Percentiles rank a stretch among this genome's conserved stretches.
Evolutionary conservation across 108 stramenopile genomes (phyloP).

Genomic region (Schizochytrium sp.): DNA sequence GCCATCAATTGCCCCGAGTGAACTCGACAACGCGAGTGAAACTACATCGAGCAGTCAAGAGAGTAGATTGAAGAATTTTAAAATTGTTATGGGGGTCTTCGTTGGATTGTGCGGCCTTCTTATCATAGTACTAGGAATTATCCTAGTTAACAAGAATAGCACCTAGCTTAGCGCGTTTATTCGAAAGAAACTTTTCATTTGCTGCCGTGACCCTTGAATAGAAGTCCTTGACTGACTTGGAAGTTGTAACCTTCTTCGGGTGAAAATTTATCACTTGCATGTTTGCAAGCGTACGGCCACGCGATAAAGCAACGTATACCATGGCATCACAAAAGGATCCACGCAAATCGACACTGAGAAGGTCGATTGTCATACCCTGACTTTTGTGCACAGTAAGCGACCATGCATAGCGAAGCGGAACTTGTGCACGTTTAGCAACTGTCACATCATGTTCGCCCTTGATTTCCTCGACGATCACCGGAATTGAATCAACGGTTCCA

Average conservation of each 20-base stretch:
- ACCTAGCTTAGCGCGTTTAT: no score
- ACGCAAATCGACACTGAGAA: slow-evolving; percentile 74
- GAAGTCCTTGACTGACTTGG: slow-evolving; percentile 81
- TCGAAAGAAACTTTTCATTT: no score
- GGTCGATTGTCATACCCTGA: slow-evolving; percentile 86
- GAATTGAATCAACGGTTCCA: neutral
- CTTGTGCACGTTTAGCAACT: slow-evolving; percentile 61
- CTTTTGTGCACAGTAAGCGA: slow-evolving; percentile 85
- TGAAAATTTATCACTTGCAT: slow-evolving; percentile 65
- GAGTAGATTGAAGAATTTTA: no score
- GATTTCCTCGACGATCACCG: neutral
- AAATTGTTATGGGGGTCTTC: no score
- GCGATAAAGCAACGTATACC: slow-evolving; percentile 86
- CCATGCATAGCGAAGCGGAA: slow-evolving; percentile 83
- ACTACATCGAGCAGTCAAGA: no score
- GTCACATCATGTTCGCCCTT: neutral
- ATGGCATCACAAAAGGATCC: slow-evolving; percentile 84
- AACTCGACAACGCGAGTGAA: no score
- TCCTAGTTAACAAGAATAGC: no score
- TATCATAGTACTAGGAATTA: no score
- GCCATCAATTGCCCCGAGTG: no score
- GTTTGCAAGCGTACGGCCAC: slow-evolving; percentile 77
- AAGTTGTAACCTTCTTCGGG: slow-evolving; percentile 69
- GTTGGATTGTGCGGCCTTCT: no score
- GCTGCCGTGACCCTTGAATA: slow-evolving; percentile 64